phyloP scores from a whole-genome alignment of 2,329 filamentous ascomycete genomes.

The Talaromyces marneffei region DNA sequence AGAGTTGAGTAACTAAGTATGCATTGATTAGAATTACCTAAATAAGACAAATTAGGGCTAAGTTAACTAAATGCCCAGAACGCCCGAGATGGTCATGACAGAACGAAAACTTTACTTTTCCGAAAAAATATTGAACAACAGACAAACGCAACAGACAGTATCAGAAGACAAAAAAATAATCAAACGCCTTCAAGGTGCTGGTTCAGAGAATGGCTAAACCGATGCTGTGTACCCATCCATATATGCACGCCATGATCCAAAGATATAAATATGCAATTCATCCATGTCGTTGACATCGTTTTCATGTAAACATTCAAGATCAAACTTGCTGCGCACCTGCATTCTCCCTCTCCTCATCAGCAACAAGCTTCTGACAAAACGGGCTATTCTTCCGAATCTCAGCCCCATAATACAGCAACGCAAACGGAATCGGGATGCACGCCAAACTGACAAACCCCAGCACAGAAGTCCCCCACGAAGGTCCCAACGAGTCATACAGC shows the following conservation, averaged over 20 bases:
- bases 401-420: conserved; percentile 28
- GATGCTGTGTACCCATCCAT: not conserved
- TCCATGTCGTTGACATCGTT: not conserved
- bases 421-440: conserved; percentile 38
- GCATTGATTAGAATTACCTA: not conserved
- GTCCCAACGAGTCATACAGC: conserved; percentile 34
- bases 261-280: not conserved
- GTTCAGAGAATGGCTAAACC: not conserved
- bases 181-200: not conserved
- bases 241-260: not conserved
- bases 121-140: not conserved
- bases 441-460: conserved; percentile 36
- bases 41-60: not conserved
- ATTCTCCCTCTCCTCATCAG: not conserved
- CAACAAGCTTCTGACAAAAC: conserved; percentile 26
- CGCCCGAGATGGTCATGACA: not conserved
- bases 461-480: conserved; percentile 38
- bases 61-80: not conserved
- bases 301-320: not conserved
- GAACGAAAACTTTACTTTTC: not conserved
- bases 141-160: not conserved
- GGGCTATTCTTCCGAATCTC: conserved; percentile 19
- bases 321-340: not conserved
- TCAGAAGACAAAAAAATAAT: not conserved
- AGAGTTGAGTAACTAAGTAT: not conserved